These are phyloP conservation scores for Salix udensis DNA, from an alignment of 345 rosid genomes.

Conservation along the genomic window DNA sequence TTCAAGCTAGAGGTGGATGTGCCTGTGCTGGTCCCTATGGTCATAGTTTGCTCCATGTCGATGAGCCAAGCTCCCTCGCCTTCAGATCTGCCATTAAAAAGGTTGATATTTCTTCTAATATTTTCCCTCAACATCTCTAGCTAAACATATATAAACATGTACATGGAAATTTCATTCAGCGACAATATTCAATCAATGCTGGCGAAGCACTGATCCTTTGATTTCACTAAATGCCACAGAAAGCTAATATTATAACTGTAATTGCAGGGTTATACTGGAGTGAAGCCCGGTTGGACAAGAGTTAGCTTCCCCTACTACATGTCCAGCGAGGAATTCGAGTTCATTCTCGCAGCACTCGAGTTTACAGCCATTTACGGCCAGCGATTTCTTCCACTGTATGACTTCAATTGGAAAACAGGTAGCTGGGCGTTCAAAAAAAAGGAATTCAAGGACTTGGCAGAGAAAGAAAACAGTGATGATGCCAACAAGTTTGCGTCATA, in stretches of 20 bases:
- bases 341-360: conserved; percentile 45
- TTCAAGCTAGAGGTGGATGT: conserved; percentile 62
- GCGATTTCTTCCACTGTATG: conserved; percentile 44
- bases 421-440: conserved; percentile 39
- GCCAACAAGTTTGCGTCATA: conserved; percentile 15
- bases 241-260: no score
- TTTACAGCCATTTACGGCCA: conserved; percentile 47
- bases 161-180: no score
- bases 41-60: conserved; percentile 39
- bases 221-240: no score
- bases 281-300: conserved; percentile 65
- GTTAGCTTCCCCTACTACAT: conserved; percentile 68
- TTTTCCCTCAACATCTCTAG: no score
- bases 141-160: no score
- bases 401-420: conserved; percentile 41
- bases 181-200: background rate
- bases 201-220: no score
- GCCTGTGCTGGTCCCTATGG: conserved; percentile 77
- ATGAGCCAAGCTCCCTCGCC: conserved; percentile 23
- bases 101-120: conserved; percentile 17
- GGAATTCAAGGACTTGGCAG: conserved; percentile 16
- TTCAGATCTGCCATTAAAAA: conserved; percentile 38
- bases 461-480: background rate
- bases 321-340: conserved; percentile 48
- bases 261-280: conserved; percentile 34